Conservation (phyloP, 192 early-diverging fungal species). For the Thoreauomyces humboldtii region DNA sequence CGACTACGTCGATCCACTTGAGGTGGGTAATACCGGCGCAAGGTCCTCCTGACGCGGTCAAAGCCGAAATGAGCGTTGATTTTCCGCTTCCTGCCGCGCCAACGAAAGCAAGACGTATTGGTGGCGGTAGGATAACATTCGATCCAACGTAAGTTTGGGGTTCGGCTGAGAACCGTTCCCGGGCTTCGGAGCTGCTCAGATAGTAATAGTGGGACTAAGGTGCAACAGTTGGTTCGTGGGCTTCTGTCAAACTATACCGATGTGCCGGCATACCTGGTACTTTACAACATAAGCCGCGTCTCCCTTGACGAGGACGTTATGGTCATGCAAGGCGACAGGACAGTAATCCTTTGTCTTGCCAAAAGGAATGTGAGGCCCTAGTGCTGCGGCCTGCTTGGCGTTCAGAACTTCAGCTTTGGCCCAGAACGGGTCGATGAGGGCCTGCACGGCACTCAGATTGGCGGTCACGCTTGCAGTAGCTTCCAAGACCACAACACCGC, state of each 20-base stretch:
- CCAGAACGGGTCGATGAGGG: slow-evolving; percentile 45
- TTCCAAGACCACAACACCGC: too few relatives aligned
- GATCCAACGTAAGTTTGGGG: slow-evolving; percentile 44
- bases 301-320: slow-evolving; percentile 40
- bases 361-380: slow-evolving; percentile 33
- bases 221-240: background rate
- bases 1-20: background rate
- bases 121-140: slow-evolving; percentile 10
- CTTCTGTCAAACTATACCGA: background rate
- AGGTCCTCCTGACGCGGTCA: too few relatives aligned
- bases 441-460: slow-evolving; percentile 35
- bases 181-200: slow-evolving; percentile 42
- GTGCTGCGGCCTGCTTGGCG: slow-evolving; percentile 25
- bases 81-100: slow-evolving; percentile 43
- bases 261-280: slow-evolving; percentile 35
- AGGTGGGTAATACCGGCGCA: too few relatives aligned
- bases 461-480: too few relatives aligned
- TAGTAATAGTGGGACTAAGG: slow-evolving; percentile 40
- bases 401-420: slow-evolving; percentile 31
- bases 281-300: slow-evolving; percentile 28
- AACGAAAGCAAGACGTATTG: slow-evolving; percentile 37
- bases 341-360: slow-evolving; percentile 54
- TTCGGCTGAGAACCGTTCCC: slow-evolving; percentile 36
- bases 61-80: slow-evolving; percentile 22
- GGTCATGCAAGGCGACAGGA: slow-evolving; percentile 40